Evolutionary conservation across 2,329 filamentous ascomycete genomes (phyloP), one percentile per base, ranked within the genome.

Genomic region (Aschersonia sp.): DNA sequence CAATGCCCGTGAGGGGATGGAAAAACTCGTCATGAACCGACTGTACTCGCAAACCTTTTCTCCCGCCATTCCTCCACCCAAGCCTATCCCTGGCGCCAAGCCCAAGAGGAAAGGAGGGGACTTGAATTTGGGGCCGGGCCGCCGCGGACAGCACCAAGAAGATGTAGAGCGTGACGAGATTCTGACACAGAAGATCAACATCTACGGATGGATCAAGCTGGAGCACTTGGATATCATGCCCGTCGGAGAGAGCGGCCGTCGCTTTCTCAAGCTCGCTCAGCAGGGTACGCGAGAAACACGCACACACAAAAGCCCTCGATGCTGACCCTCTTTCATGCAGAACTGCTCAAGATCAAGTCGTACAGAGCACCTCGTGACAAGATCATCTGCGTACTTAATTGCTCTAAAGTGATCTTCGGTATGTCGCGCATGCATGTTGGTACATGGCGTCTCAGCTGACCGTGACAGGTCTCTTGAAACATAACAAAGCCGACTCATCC

Each of bases 321-420:
- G 35, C 35, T 9, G 8, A 37, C 8, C 8, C 6, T 8, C n/a
- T 12, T 51, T 58, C 47, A 57, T 49, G 48, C 59, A 87, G 92
- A 98, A 65, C 72, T 98, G 11, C 68, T 94, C 39, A 98, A 98
- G 64, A 95, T 98, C 59, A 94, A 90, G 59, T 92, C 86, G 7
- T 98, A 98, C 61, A 80, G 94, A 55, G 92, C 92, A n/a, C 92
- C 92, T 4, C 74, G 92, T 56, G 92, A 98, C 70, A 98, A 98
- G 66, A 92, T 98, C 48, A 97, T 98, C 45, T 98, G 92, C 63
- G 87, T 97, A 43, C 69, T 98, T 48, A 98, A 98, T 66, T 95
- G 89, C 68, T 98, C 92, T 77, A 98, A 98, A 66, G 94, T 98
- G 52, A 97, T 98, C 53, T 97, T 98, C 64, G 92, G 85, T 87